Base-by-base conservation (phyloP, 139 green algal genomes). In the Chlorella ohadii region DNA sequence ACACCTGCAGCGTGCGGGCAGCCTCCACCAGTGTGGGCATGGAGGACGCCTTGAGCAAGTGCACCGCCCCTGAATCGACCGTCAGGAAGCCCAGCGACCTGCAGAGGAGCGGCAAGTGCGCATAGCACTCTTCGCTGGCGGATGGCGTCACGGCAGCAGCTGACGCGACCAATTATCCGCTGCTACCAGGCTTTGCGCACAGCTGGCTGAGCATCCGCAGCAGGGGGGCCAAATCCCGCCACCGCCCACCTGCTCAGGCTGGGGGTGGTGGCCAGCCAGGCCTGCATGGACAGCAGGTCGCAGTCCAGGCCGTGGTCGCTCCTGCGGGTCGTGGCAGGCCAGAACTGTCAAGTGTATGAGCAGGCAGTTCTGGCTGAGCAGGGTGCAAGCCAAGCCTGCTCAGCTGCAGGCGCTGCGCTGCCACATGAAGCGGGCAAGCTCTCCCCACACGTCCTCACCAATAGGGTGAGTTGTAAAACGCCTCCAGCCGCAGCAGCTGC, bases 271-370 rank as follows among this genome's bases (percentile, higher is more conserved):
- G 66, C 78, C 36, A 61, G 68, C 73, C 79, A 73, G 57, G 84
- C 68, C 70, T 91, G 88, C 61, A 92, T 68, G 59, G 86, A 36
- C 75, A 92, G 70, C 65, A 89, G 36, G 68, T 92, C 88, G 27
- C 75, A 85, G 47, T 84, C 82, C 22, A 75, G 38, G 16, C 84
- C 66, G 71, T 81, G 81, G 28, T 92, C 86, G 39, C 44, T 41
- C 88, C 78, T 84, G 78, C 63, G n/a, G 34, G 31, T 6, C 27
- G 27, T 36, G 20, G 41, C 27, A 44, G 66, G n/a, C n/a, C n/a
- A n/a, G n/a, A n/a, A n/a, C n/a, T n/a, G n/a, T n/a, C n/a, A n/a
- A n/a, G n/a, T n/a, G n/a, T n/a, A n/a, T n/a, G n/a, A n/a, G n/a
- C n/a, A n/a, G n/a, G n/a, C n/a, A n/a, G n/a, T n/a, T n/a, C n/a